Evolutionary conservation across 164 flowering plant species (phyloP), one percentile per base, ranked within the genome.

Genomic region (Aristolochia californica): DNA sequence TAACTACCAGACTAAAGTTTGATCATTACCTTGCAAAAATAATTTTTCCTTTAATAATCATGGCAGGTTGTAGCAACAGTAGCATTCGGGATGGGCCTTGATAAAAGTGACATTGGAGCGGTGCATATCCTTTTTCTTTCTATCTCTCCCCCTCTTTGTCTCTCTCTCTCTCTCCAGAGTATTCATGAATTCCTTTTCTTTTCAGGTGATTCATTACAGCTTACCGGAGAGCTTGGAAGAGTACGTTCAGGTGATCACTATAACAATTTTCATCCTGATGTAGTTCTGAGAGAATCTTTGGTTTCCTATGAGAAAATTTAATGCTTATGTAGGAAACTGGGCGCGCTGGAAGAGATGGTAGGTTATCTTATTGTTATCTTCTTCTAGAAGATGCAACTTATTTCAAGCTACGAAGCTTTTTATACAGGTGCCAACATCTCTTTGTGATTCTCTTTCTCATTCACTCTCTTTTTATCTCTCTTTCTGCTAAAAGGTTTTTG

Each of bases 81-180:
- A 71, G 99, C 99, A 68, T 94, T 94, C 67, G 99, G 99, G 60
- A 94, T 94, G 99, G 99, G 99, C 15, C 95, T 94, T 62, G 85
- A 94, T 64, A 94, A 94, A 78, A 78, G 78, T 40, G 91, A 90
- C 56, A 79, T 90, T 74, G 96, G 89, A 74, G 99, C 96, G 65
- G 96, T 93, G 89, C 69, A 95, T 58, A 57, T 53, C n/a, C 21
- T 45, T 17, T 27, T 3, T 15, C 21, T 38, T 14, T 43, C 21
- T 18, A 15, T 25, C 2, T 60, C 16, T 13, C 9, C 13, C 25
- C 14, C 10, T 23, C 3, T 60, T 18, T 48, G 43, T 22, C 5
- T 48, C 24, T 26, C 13, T 60, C 13, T 48, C 53, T 22, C 5
- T 48, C 24, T 26, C 13, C 22, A 28, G 21, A 59, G 30, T 12